Evolutionary conservation across 1,139 yeast genomes (phyloP), one percentile per base, ranked within the genome.

Genomic region (Geotrichum klebahnii): DNA sequence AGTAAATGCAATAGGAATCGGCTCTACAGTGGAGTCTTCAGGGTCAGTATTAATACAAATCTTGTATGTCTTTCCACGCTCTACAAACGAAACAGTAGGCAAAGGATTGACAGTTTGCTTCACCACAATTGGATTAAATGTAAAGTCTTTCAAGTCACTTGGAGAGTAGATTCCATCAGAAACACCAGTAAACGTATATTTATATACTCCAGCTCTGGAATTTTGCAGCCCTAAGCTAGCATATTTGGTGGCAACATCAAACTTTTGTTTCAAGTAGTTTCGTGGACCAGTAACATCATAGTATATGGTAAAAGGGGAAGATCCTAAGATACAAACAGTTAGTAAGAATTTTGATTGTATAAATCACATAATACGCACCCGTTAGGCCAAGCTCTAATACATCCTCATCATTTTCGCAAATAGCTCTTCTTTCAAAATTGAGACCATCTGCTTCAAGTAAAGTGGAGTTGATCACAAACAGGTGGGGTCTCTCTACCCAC

Each of bases 271-370:
- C 31, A 55, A 67, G 62, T 20, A 66, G 28, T 86, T 88, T 59
- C 68, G 71, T 2, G 96, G 94, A 41, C 77, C 72, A 32, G 69
- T 70, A 24, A 87, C 71, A 34, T 81, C 80, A 62, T 89, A 90
- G 48, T 80, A 80, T 35, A 90, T 71, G 8, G 78, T 68, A 59
- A 88, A 89, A 28, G 97, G 97, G 0, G 84, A 75, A 3, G 77
- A 69, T 2, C 71, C 67, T 52, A 50, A 35, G 36, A n/a, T n/a
- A n/a, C n/a, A n/a, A n/a, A 46, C 37, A 29, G 46, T 36, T 42
- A 48, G 39, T 19, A 6, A 16, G 10, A 28, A 24, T 8, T 16
- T 14, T n/a, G n/a, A n/a, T n/a, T n/a, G 26, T 14, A 28, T 17
- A 3, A 33, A 34, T 4, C 17, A 16, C 8, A 19, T 5, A 5